Base-by-base conservation (phyloP, 495 filamentous ascomycete species). In the Penicillium odoratum region DNA sequence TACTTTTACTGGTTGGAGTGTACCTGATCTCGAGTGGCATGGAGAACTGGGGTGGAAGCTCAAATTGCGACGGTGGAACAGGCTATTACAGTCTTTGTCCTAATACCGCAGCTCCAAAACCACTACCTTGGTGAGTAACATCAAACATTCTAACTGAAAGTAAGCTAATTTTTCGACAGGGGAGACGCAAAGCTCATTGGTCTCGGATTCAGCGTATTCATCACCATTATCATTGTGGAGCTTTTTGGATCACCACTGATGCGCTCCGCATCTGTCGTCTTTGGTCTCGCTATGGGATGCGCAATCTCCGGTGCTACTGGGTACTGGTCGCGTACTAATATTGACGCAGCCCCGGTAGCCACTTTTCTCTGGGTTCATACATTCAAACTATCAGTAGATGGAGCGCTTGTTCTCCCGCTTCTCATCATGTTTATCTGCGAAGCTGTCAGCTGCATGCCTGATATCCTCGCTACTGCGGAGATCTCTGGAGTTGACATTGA, bases 341-440 rank as follows among this genome's bases (percentile, higher is more conserved):
- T 94, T 67, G 79, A 88, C 59, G 65, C 75, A 34, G 66, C 82
- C 18, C 89, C 90, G 0, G 87, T 82, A 1, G 89, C 71, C 0
- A 88, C 85, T n/a, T 94, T 95, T 72, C 83, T 95, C 72, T 95
- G 90, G 91, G 87, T 91, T 15, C 79, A 91, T 46, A 93, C 88
- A 0, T 95, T 93, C 76, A 82, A 82, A 56, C 78, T 95, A 2
- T 79, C 76, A n/a, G 78, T 93, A 28, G 93, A 95, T 63, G 87
- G 83, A 0, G 89, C 91, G 8, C 77, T 94, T 15, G 87, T 92
- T 3, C 71, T 93, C 3, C 91, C 91, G 1, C 63, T 92, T 29
- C 60, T 95, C 44, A 80, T 79, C 21, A 73, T 79, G 65, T 81
- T 79, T 40, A 67, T 79, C 25, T 81, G 78, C 34, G 78, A 80